phyloP scores from a whole-genome alignment of 2,329 filamentous ascomycete genomes.

The Lasiodiplodia gonubiensis region DNA sequence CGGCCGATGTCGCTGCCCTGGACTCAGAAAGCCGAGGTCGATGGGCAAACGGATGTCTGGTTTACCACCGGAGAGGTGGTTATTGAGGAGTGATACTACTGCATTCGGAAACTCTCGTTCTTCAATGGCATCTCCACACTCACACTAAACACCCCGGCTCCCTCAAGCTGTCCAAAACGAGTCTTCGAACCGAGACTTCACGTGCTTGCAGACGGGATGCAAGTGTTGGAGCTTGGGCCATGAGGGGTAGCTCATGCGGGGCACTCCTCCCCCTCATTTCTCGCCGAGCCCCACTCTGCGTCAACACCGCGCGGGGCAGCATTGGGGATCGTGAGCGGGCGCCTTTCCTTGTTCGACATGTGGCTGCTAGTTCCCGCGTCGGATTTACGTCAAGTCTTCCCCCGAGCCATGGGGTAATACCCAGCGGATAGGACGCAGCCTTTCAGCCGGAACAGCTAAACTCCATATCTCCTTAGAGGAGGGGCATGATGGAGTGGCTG shows the following conservation, averaged over 20 bases:
- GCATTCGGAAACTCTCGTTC: neutral
- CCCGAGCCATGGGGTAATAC: too few species aligned
- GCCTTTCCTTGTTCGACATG: neutral
- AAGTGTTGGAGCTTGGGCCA: conserved; percentile 6
- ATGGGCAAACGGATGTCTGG: neutral
- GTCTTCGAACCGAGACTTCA: neutral
- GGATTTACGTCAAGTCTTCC: neutral
- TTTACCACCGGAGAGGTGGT: too few species aligned
- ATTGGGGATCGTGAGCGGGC: neutral
- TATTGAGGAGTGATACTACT: too few species aligned
- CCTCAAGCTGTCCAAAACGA: neutral
- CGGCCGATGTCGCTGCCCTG: neutral
- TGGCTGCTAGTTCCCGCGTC: neutral
- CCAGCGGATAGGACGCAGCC: too few species aligned
- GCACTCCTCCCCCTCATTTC: neutral
- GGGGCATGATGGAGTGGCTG: neutral
- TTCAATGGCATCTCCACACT: neutral
- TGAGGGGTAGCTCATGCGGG: conserved; percentile 21
- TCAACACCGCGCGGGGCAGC: conserved; percentile 8
- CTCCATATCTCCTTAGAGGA: neutral
- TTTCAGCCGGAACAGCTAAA: neutral
- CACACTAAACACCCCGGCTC: neutral
- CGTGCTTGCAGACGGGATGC: neutral
- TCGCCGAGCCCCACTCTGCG: neutral
- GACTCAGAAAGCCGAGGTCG: neutral